Base-by-base conservation (phyloP, 352 stramenopile genomes). In the Phytophthora agathidicida region DNA sequence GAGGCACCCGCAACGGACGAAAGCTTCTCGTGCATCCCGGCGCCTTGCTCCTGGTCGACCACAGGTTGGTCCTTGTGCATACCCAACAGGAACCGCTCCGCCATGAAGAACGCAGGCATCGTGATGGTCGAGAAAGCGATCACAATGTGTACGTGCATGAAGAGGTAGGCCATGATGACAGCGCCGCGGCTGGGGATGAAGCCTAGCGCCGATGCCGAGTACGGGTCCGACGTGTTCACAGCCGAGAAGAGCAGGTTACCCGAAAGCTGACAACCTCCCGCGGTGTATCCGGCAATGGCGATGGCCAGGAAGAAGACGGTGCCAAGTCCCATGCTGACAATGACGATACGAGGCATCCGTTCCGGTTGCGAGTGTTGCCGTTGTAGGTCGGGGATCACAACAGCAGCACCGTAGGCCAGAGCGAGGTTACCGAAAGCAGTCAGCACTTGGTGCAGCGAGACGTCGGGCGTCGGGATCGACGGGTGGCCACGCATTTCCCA, bases 111-210 rank as follows among this genome's bases (percentile, higher is more conserved):
- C 7, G 62, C 55, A 0, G 73, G 73, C 57, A 75, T 66, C 10
- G 69, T 54, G 37, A 83, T 63, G 13, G 73, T 72, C 5, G 73
- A 70, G 46, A 83, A 83, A 8, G 71, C 73, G 45, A 83, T 80
- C 10, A 73, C 59, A 48, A 83, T 76, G 60, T 83, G 66, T 7
- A 75, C n/a, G 45, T 75, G 66, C 66, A 75, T 75, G 60, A 75
- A 75, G 14, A 75, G 30, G 47, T 75, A 75, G 3, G 66, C 55
- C 60, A 75, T 68, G 28, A 75, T 62, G 27, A 75, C 66, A 8
- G 66, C 49, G 1, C 66, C 66, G 3, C 60, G 55, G 46, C 48
- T 66, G 7, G 60, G 54, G 24, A 65, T 60, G 39, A 75, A 75
- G 7, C 66, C 66, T 23, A 75, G 17, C n/a, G 60, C 49, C 5